phyloP scores from a whole-genome alignment of 2,329 filamentous ascomycete genomes.

The Fusarium oligoseptatum region DNA sequence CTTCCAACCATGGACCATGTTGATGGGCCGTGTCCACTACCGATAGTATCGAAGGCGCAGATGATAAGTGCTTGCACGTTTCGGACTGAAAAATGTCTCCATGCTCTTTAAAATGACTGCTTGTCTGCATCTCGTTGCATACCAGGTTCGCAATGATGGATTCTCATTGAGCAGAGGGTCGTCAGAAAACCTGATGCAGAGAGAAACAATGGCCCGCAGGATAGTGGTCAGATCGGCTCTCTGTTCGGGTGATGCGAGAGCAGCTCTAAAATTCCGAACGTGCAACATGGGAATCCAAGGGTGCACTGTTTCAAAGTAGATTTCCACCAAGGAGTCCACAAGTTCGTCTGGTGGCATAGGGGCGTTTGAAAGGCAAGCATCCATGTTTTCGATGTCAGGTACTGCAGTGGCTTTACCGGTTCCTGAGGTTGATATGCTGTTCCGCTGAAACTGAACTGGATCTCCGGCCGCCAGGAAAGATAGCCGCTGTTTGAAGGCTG shows the following conservation, averaged over 20 bases:
- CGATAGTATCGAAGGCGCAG: slow-evolving; percentile 54
- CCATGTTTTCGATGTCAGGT: not conserved
- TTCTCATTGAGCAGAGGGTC: slow-evolving; percentile 44
- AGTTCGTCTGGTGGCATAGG: slow-evolving; percentile 49
- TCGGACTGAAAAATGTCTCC: slow-evolving; percentile 52
- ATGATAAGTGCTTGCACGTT: slow-evolving; percentile 53
- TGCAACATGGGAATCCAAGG: slow-evolving; percentile 53
- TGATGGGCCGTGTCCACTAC: slow-evolving; percentile 49
- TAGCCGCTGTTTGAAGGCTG: not conserved
- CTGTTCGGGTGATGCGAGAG: slow-evolving; percentile 24
- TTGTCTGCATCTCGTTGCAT: slow-evolving; percentile 47
- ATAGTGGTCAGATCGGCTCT: slow-evolving; percentile 46
- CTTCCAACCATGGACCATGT: slow-evolving; percentile 56
- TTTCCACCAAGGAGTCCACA: slow-evolving; percentile 50
- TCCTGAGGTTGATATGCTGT: not conserved
- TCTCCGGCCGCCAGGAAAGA: not conserved
- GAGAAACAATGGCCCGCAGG: slow-evolving; percentile 53
- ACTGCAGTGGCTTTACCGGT: not conserved
- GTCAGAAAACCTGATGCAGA: slow-evolving; percentile 47
- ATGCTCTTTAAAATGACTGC: slow-evolving; percentile 51
- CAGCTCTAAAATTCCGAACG: slow-evolving; percentile 42
- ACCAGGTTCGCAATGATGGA: slow-evolving; percentile 31
- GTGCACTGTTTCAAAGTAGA: slow-evolving; percentile 54
- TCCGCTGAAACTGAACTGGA: not conserved
- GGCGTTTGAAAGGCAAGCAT: not conserved